Evolutionary conservation across 2,329 filamentous ascomycete genomes (phyloP).

Genomic region (Aotearoamyces nothofagi): DNA sequence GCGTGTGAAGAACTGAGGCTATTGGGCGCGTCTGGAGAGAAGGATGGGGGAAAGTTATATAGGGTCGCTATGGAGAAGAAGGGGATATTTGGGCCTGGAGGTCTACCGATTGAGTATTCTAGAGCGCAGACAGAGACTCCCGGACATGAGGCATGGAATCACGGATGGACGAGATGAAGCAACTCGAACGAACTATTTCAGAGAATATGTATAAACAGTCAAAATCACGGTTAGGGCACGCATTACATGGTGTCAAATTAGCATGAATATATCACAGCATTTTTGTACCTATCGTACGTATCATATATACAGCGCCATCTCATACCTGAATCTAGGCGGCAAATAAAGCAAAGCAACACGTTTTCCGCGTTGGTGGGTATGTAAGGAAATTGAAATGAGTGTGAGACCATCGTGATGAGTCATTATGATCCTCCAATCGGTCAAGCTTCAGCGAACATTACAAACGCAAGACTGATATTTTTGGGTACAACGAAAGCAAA

Average conservation of each 20-base stretch:
- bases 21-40: slow-evolving; percentile 37
- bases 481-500: not conserved
- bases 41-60: slow-evolving; percentile 61
- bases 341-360: slow-evolving; percentile 8
- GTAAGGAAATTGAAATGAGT: slow-evolving; percentile 7
- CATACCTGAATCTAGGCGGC: not conserved
- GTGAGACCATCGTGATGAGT: slow-evolving; percentile 9
- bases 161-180: slow-evolving; percentile 61
- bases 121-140: slow-evolving; percentile 75
- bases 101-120: slow-evolving; percentile 85
- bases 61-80: slow-evolving; percentile 84
- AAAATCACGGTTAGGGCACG: too few species aligned
- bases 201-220: too few species aligned
- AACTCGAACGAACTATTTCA: too few species aligned
- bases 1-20: slow-evolving; percentile 74
- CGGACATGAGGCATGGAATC: slow-evolving; percentile 70
- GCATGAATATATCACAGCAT: too few species aligned
- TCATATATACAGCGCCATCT: too few species aligned
- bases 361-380: slow-evolving; percentile 5
- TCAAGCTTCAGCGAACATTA: slow-evolving; percentile 1
- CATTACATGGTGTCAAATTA: too few species aligned
- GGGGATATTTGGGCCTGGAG: slow-evolving; percentile 56
- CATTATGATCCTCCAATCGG: slow-evolving; percentile 7
- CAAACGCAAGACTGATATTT: not conserved
- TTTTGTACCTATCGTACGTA: too few species aligned